Conservation (phyloP, 2,329 filamentous ascomycete genomes). For the Fusarium pininemorale region DNA sequence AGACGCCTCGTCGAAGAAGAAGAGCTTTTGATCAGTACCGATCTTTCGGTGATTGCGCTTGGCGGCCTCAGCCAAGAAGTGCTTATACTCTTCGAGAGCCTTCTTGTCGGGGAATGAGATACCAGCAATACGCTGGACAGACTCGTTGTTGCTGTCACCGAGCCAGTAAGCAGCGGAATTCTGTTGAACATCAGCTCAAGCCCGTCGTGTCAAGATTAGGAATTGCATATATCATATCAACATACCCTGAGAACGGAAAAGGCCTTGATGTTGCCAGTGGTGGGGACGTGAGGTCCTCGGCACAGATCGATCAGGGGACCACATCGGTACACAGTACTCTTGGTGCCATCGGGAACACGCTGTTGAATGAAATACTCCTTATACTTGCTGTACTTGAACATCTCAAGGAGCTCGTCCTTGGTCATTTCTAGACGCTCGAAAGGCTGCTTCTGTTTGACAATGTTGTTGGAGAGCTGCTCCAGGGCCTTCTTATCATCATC, state of each 20-base stretch:
- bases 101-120: slow-evolving; percentile 97
- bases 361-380: slow-evolving; percentile 93
- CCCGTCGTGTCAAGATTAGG: background rate
- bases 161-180: slow-evolving; percentile 84
- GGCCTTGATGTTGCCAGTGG: slow-evolving; percentile 92
- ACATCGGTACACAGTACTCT: slow-evolving; percentile 92
- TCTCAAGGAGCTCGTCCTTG: slow-evolving; percentile 91
- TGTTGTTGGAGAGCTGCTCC: slow-evolving; percentile 80
- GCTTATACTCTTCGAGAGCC: slow-evolving; percentile 89
- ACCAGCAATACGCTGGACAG: slow-evolving; percentile 94
- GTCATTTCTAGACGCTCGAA: slow-evolving; percentile 90
- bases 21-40: slow-evolving; percentile 94
- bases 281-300: slow-evolving; percentile 89
- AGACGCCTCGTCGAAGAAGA: slow-evolving; percentile 95
- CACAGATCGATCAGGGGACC: slow-evolving; percentile 95
- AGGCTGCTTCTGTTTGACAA: slow-evolving; percentile 95
- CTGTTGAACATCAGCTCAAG: slow-evolving; percentile 60
- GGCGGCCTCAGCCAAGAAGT: slow-evolving; percentile 96
- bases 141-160: slow-evolving; percentile 92
- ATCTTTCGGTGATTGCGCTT: slow-evolving; percentile 96
- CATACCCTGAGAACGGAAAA: slow-evolving; percentile 86
- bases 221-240: background rate
- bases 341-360: slow-evolving; percentile 79
- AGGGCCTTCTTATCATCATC: slow-evolving; percentile 86
- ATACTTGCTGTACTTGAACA: slow-evolving; percentile 98